Percentiles rank a stretch among this genome's conserved stretches.
phyloP scores from a whole-genome alignment of 1,284 basidiomycete genomes.

The Leccinum cinnamomeum region DNA sequence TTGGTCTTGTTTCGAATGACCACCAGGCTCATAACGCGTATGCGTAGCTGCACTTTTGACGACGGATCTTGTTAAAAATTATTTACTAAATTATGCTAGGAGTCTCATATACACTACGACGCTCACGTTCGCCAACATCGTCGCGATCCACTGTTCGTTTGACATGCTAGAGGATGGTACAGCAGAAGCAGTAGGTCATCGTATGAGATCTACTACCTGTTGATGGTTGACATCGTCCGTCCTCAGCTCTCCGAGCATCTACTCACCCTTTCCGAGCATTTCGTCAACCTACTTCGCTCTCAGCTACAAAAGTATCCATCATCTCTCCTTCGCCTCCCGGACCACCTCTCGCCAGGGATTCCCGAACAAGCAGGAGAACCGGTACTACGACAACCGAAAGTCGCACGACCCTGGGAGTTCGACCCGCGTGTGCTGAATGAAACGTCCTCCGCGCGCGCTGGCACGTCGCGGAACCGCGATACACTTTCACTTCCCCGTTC shows the following conservation, averaged over 20 bases:
- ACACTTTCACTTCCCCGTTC: neutral
- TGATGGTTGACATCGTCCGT: neutral
- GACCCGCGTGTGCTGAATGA: neutral
- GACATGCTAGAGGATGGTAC: constrained; percentile 72
- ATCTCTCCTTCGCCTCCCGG: constrained; percentile 27
- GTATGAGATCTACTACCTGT: neutral
- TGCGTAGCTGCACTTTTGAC: constrained; percentile 76
- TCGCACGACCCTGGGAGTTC: constrained; percentile 38
- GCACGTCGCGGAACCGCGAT: neutral
- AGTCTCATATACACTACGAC: constrained; percentile 90
- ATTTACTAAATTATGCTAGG: constrained; percentile 91
- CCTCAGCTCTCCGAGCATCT: constrained; percentile 45
- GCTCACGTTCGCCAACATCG: constrained; percentile 70
- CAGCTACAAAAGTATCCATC: constrained; percentile 27
- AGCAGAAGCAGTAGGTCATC: constrained; percentile 49
- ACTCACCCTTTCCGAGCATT: constrained; percentile 40
- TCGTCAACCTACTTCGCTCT: constrained; percentile 38
- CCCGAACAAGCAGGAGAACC: neutral
- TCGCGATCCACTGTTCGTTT: constrained; percentile 76
- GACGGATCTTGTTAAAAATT: constrained; percentile 71
- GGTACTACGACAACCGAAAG: neutral
- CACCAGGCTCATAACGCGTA: neutral
- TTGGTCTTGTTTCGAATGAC: neutral
- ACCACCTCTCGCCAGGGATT: constrained; percentile 16
- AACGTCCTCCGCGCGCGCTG: neutral